Conservation (phyloP, 2,329 filamentous ascomycete genomes). For the Purpureocillium takamizusanense region DNA sequence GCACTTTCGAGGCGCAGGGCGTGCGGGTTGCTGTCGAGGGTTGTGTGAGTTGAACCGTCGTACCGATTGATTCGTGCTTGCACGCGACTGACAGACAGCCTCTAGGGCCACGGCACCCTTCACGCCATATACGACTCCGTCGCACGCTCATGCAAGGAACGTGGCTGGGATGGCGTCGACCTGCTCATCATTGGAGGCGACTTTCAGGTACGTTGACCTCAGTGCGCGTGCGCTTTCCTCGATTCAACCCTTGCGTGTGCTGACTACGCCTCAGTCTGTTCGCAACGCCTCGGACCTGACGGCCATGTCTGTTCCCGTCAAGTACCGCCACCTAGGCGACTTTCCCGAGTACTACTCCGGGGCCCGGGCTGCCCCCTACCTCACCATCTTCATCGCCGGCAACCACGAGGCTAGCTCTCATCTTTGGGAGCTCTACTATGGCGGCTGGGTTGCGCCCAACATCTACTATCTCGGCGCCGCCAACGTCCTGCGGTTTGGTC, state of each 20-base stretch:
- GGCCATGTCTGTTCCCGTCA: constrained; percentile 80
- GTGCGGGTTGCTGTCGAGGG: constrained; percentile 79
- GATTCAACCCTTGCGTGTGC: not conserved
- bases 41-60: constrained; percentile 38
- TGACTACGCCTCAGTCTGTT: constrained; percentile 48
- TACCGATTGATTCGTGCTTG: not conserved
- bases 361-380: constrained; percentile 64
- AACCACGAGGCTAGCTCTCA: constrained; percentile 94
- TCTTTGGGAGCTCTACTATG: constrained; percentile 88
- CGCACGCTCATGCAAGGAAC: constrained; percentile 55
- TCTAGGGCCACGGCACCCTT: constrained; percentile 79
- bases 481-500: constrained; percentile 76
- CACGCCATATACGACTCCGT: constrained; percentile 85
- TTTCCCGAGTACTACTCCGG: constrained; percentile 94
- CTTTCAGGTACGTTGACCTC: constrained; percentile 58
- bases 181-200: constrained; percentile 92
- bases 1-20: constrained; percentile 29
- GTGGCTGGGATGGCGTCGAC: constrained; percentile 75
- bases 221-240: not conserved
- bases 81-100: constrained; percentile 12
- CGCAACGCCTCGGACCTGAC: constrained; percentile 83
- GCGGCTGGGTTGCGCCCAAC: constrained; percentile 92
- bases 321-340: constrained; percentile 82
- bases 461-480: constrained; percentile 96
- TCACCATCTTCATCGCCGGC: constrained; percentile 86